Evolutionary conservation across 495 filamentous ascomycete genomes (phyloP).

Genomic region (Terfezia boudieri): DNA sequence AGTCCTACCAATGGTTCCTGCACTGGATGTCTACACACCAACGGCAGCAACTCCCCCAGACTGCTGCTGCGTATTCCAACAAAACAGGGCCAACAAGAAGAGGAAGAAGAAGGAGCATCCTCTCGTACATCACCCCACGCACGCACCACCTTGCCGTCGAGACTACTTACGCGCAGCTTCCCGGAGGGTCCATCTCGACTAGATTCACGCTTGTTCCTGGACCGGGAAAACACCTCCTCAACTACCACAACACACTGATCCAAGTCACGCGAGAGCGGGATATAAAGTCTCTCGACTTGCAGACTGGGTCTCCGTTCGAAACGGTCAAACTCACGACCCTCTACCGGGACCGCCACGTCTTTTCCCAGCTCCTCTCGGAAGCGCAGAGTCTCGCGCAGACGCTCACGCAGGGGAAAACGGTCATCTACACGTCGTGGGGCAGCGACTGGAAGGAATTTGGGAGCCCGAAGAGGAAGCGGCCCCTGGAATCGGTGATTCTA

Average conservation of each 20-base stretch:
- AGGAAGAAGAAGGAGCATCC: conserved; percentile 20
- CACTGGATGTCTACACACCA: conserved; percentile 82
- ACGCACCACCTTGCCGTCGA: conserved; percentile 48
- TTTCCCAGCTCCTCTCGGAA: conserved; percentile 65
- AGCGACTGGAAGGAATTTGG: conserved; percentile 70
- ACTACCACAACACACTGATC: conserved; percentile 67
- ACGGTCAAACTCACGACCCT: conserved; percentile 81
- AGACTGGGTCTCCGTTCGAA: conserved; percentile 74
- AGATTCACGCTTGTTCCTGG: conserved; percentile 79
- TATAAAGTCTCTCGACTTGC: conserved; percentile 42
- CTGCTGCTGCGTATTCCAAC: conserved; percentile 21
- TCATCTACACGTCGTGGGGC: conserved; percentile 68
- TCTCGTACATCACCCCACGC: conserved; percentile 36
- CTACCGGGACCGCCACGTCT: conserved; percentile 64
- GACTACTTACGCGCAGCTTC: conserved; percentile 35
- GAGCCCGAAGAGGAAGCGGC: conserved; percentile 65
- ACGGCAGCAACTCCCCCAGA: conserved; percentile 19
- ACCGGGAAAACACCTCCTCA: conserved; percentile 65
- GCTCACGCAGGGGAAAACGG: conserved; percentile 77
- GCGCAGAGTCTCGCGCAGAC: conserved; percentile 54
- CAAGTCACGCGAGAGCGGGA: conserved; percentile 67
- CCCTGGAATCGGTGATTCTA: conserved; percentile 68
- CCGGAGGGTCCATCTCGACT: conserved; percentile 45
- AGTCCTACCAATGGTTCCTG: conserved; percentile 83
- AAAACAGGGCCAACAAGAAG: conserved; percentile 20